Percentiles rank a stretch among this genome's conserved stretches.
Conservation (phyloP, 176 grass and related monocot species). For the Rhynchospora breviuscula region DNA sequence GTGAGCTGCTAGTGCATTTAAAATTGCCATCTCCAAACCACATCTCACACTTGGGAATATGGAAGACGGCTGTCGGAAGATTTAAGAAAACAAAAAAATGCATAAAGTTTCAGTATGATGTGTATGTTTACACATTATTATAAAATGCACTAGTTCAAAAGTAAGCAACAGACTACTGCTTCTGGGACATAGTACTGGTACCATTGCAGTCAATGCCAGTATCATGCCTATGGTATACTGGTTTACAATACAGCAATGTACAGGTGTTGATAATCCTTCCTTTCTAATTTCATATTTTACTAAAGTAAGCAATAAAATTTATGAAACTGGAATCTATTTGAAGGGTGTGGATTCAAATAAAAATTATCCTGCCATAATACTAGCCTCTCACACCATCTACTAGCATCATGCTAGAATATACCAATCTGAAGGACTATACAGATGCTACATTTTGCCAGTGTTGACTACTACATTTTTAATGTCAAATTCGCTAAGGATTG, state of each 20-base stretch:
- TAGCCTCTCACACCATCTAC: background rate
- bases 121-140: too few species aligned
- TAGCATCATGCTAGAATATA: background rate
- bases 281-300: background rate
- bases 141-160: too few species aligned
- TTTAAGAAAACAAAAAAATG: background rate
- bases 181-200: background rate
- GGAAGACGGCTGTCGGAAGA: conserved; percentile 59
- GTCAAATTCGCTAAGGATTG: background rate
- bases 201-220: background rate
- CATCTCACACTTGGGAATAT: conserved; percentile 85
- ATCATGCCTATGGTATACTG: background rate
- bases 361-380: background rate
- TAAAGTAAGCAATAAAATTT: background rate
- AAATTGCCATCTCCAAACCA: conserved; percentile 91
- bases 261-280: background rate
- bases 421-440: background rate
- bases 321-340: background rate
- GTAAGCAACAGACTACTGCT: background rate
- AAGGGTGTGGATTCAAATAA: background rate
- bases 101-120: background rate
- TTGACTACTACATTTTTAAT: background rate
- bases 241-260: background rate
- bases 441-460: background rate
- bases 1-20: conserved; percentile 72